Percentiles rank a stretch among this genome's conserved stretches.
phyloP scores from a whole-genome alignment of 2,329 filamentous ascomycete species.

The Colletotrichum sp. region DNA sequence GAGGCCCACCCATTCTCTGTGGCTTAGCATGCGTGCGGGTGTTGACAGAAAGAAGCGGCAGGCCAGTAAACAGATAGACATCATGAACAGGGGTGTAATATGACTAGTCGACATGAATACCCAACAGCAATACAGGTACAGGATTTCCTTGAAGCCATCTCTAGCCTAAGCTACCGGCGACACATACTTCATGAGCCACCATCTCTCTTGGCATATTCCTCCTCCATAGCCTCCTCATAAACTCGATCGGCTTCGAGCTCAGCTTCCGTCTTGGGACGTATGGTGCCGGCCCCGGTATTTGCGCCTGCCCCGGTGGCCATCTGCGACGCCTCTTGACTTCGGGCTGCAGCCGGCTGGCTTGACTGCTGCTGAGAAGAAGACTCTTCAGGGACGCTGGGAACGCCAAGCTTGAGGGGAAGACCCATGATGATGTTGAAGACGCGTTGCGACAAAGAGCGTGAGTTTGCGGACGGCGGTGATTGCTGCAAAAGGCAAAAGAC shows the following conservation, averaged over 20 bases:
- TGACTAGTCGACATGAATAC: not conserved
- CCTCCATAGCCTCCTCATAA: slow-evolving; percentile 60
- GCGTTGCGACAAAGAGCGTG: not conserved
- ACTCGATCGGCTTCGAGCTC: slow-evolving; percentile 54
- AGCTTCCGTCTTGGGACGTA: slow-evolving; percentile 52
- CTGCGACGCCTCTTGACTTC: not conserved
- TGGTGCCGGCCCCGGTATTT: slow-evolving; percentile 54
- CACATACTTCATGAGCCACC: slow-evolving; percentile 45
- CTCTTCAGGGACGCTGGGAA: slow-evolving; percentile 1
- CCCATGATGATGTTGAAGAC: slow-evolving; percentile 28
- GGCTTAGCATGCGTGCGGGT: not conserved
- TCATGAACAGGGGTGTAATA: not conserved
- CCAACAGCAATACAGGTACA: not conserved
- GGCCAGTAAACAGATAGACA: not conserved
- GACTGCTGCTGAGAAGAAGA: not conserved
- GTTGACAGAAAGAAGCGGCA: not conserved
- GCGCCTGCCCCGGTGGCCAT: slow-evolving; percentile 48
- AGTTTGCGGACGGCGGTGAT: not conserved
- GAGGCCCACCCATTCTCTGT: slow-evolving; percentile 49
- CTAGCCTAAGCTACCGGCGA: not conserved
- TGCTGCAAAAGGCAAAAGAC: not conserved
- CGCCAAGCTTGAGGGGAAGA: slow-evolving; percentile 25
- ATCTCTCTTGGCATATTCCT: slow-evolving; percentile 61
- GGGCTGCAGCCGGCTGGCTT: not conserved
- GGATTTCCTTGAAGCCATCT: not conserved